Evolutionary conservation across 164 flowering plant genomes (phyloP), one percentile per base, ranked within the genome.

Genomic region (Houttuynia cordata): DNA sequence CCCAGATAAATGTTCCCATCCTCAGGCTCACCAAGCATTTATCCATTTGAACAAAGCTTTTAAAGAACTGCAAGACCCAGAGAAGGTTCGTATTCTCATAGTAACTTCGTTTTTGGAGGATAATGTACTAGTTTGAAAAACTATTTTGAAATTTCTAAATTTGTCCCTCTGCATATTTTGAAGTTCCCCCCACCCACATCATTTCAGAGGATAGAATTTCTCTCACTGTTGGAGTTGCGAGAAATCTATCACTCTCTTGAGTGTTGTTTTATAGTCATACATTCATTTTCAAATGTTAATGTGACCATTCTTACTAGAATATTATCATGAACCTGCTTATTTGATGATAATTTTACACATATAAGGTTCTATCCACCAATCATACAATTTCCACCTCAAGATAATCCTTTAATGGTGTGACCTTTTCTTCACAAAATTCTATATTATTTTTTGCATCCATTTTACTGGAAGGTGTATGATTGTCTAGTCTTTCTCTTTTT

Each of bases 1-100:
- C 64, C 97, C 94, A 9, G 96, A 91, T 75, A 91, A 91, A 77
- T 88, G 96, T 65, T 61, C 96, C 68, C 97, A 91, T 73, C 97
- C 96, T 59, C 83, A 87, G 63, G 93, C 96, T 23, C 78, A 83
- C 40, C 86, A 91, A 77, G 95, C 97, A 51, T 91, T 87, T 64
- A 64, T 87, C 63, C 76, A 58, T 59, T 65, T 91, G 68, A 91
- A 91, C 74, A 80, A 83, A 69, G 91, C 93, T 60, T 91, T 87
- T 73, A 91, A 91, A 71, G 93, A 87, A 51, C 73, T 91, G 60
- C 93, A 87, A 74, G 96, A 87, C 73, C 93, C 93, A 14, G 91
- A 78, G 22, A 91, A 86, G 83, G 98, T 86, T 57, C 68, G 63
- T 64, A 24, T 62, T 57, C 24, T 56, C 49, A 0, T 45, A 34